These are phyloP conservation scores for Borealophlyctis nickersoniae DNA, from an alignment of 192 early-diverging fungal genomes.

Conservation along the genomic window DNA sequence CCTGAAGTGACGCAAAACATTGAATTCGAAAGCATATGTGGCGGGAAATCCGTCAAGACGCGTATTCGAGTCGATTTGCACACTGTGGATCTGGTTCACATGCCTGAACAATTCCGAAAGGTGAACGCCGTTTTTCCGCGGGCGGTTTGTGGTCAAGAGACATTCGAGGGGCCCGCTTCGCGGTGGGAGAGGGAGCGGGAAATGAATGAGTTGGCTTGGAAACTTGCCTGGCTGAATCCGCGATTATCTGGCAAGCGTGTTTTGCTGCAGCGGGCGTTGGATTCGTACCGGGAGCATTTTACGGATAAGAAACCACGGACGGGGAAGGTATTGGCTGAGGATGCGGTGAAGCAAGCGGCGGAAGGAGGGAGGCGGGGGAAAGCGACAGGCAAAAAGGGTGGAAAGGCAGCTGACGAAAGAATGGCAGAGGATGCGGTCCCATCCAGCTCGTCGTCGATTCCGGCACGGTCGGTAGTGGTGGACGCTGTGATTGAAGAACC, in stretches of 20 bases:
- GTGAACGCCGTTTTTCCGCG: constrained; percentile 51
- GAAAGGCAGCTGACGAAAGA: too few relatives aligned
- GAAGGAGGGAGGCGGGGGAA: not conserved
- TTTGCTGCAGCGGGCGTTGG: constrained; percentile 51
- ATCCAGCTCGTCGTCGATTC: too few relatives aligned
- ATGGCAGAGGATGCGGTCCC: too few relatives aligned
- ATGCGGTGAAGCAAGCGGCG: not conserved
- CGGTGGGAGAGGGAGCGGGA: constrained; percentile 37
- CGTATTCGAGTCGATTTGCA: constrained; percentile 51
- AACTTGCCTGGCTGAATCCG: constrained; percentile 52
- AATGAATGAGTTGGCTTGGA: constrained; percentile 67
- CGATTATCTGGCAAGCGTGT: constrained; percentile 38
- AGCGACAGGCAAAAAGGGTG: too few relatives aligned
- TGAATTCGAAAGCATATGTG: constrained; percentile 33
- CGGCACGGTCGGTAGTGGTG: too few relatives aligned
- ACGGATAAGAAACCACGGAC: not conserved
- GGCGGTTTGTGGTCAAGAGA: constrained; percentile 31
- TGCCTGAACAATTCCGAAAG: constrained; percentile 45
- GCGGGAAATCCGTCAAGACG: constrained; percentile 32
- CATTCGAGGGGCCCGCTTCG: constrained; percentile 16
- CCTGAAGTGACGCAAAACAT: constrained; percentile 5
- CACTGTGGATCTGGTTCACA: constrained; percentile 35
- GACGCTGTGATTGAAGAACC: too few relatives aligned
- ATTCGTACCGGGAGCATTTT: constrained; percentile 43
- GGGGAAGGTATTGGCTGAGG: not conserved